Evolutionary conservation across 306 rosid species (phyloP), one percentile per base, ranked within the genome.

Genomic region (Cicer arietinum): DNA sequence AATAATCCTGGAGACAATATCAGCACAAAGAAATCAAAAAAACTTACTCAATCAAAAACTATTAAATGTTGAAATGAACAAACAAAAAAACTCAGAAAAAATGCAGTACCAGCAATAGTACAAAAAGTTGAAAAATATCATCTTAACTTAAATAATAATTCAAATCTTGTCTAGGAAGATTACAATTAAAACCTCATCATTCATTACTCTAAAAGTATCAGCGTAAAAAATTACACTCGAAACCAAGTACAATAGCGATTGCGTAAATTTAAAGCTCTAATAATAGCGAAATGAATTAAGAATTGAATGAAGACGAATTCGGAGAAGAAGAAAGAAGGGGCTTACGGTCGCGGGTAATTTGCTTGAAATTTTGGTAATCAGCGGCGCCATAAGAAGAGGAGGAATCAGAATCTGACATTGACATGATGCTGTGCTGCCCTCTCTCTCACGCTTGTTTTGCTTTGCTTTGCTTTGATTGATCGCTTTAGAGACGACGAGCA

Each of bases 1-100:
- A 94, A 86, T 81, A 94, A 82, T 73, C 99, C 99, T 91, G 85
- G 35, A 76, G 65, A 67, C 74, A 73, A 63, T 45, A 62, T 53
- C 74, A 63, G 59, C 45, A 58, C 59, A 74, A 41, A 53, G 63
- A 67, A 59, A 45, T 51, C 16, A 51, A 56, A 81, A 45, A 42
- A 77, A 66, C 40, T 48, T 48, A 53, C 60, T 57, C 5, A 20
- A 67, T 39, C 60, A 59, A 17, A 60, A 66, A 59, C 10, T 20
- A 44, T 43, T 20, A 44, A 67, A 76, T 6, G 14, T 35, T 52
- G 13, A 39, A 64, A 54, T 51, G 10, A 37, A 51, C 20, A 51
- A n/a, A 50, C 13, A 9, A 67, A 1, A 45, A 40, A 50, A 43
- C 45, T 16, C 13, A 6, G 37, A 56, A 77, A 40, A 13, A 12